Base-by-base conservation (phyloP, 192 early-diverging fungal species). In the Glomus cerebriforme region DNA sequence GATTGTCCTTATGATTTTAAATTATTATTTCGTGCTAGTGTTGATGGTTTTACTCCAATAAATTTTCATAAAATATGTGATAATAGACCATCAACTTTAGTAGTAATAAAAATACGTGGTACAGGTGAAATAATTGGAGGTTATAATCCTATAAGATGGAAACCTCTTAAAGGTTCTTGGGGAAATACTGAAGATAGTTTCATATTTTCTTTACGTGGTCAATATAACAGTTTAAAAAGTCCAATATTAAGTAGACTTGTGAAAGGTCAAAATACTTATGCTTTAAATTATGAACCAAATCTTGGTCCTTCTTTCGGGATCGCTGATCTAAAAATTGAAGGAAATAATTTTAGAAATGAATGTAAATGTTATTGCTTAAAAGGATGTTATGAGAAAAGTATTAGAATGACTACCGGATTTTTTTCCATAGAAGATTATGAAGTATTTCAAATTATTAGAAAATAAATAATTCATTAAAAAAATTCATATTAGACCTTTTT, bases 71-170 rank as follows among this genome's bases (percentile, higher is more conserved):
- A 43, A 13, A 17, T 34, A 47, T 71, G 68, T 71, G 63, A 65
- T 65, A 31, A 19, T 31, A 65, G 13, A 65, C 12, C 13, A 65
- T 31, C 26, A 7, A 65, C 63, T 37, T 31, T 37, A 4, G n/a
- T n/a, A 0, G n/a, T 68, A 35, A 68, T 68, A 35, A 68, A 68
- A 68, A n/a, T 68, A 10, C 22, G 6, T n/a, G 66, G 66, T 37
- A 35, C 66, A 8, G 34, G 35, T 0, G 72, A 49, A 73, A 31
- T 58, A 32, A 32, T 73, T 7, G 72, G 72, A 49, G 72, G 72
- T 58, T 73, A 73, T 22, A 73, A 73, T 73, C 72, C 72, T 6
- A 29, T 73, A 24, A 37, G 49, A 19, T 73, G 72, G 72, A 47
- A 27, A 31, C 19, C n/a, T 22, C n/a, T 59, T 8, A 37, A 49